These are phyloP conservation scores for Zymoseptoria tritici DNA, from an alignment of 2,329 filamentous ascomycete species.

Conservation along the genomic window DNA sequence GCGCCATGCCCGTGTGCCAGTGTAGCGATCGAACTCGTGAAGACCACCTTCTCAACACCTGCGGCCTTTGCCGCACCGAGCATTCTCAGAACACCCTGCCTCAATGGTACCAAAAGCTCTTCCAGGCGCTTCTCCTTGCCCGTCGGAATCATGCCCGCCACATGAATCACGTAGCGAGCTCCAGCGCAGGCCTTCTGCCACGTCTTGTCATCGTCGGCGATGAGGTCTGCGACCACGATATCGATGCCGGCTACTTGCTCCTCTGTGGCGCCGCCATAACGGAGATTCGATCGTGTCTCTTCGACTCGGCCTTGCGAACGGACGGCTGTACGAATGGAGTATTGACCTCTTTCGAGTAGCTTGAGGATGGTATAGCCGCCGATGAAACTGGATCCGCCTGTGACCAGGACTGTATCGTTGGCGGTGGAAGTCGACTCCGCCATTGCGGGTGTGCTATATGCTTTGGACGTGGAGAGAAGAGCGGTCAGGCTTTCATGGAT, in stretches of 20 bases:
- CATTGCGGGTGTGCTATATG: not conserved
- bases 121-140: conserved; percentile 13
- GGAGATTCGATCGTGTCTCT: conserved; percentile 7
- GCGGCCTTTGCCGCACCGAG: conserved; percentile 7
- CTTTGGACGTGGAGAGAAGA: not conserved
- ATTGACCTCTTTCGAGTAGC: conserved; percentile 8
- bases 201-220: conserved; percentile 5
- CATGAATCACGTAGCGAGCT: conserved; percentile 9
- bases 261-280: conserved; percentile 8
- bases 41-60: conserved; percentile 8
- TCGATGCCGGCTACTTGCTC: conserved; percentile 8
- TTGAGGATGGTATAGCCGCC: conserved; percentile 8
- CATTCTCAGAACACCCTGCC: conserved; percentile 8
- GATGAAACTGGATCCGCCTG: conserved; percentile 10
- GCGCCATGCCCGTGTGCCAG: conserved; percentile 13
- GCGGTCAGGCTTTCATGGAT: not conserved
- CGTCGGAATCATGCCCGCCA: conserved; percentile 12
- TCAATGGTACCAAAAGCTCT: conserved; percentile 8
- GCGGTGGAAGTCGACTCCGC: not conserved
- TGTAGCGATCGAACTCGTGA: conserved; percentile 12
- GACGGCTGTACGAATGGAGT: conserved; percentile 10
- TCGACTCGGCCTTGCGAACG: conserved; percentile 7
- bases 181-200: conserved; percentile 11
- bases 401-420: conserved; percentile 8
- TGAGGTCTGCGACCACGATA: conserved; percentile 8